Percentiles rank a stretch among this genome's conserved stretches.
These are phyloP conservation scores for Eruca vesicaria DNA, from an alignment of 441 rosid species.

Conservation along the genomic window DNA sequence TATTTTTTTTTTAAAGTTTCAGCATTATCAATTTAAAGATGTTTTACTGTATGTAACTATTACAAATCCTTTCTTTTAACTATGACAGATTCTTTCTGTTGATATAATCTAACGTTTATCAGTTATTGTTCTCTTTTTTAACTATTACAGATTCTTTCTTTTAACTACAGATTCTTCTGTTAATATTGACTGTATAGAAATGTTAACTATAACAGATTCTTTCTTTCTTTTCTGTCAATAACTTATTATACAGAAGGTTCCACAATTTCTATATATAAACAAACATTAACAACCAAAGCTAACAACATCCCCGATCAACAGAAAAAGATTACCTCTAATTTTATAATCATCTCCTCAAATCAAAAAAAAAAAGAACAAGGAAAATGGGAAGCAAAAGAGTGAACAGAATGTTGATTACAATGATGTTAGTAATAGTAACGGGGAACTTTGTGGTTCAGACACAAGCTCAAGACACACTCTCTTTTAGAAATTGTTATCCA, in stretches of 20 bases:
- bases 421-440: conserved; percentile 18
- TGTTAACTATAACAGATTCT: not conserved
- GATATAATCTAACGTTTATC: not conserved
- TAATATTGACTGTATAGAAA: not conserved
- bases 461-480: conserved; percentile 22
- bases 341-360: not conserved
- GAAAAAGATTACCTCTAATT: not conserved
- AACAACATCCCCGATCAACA: not conserved
- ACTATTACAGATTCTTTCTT: not conserved
- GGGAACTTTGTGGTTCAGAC: conserved; percentile 10
- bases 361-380: not conserved
- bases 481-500: not conserved
- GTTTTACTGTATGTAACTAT: no score
- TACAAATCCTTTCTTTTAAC: no score
- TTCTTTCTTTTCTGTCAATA: not conserved
- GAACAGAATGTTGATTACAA: not conserved
- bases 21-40: no score
- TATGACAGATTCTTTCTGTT: no score
- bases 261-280: not conserved
- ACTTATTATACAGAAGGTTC: not conserved
- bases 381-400: conserved; percentile 22
- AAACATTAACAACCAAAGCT: not conserved
- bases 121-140: not conserved
- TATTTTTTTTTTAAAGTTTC: no score
- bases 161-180: no score